Evolutionary conservation across 208 protist genomes (phyloP).

Genomic region (Crithidia thermophila): DNA sequence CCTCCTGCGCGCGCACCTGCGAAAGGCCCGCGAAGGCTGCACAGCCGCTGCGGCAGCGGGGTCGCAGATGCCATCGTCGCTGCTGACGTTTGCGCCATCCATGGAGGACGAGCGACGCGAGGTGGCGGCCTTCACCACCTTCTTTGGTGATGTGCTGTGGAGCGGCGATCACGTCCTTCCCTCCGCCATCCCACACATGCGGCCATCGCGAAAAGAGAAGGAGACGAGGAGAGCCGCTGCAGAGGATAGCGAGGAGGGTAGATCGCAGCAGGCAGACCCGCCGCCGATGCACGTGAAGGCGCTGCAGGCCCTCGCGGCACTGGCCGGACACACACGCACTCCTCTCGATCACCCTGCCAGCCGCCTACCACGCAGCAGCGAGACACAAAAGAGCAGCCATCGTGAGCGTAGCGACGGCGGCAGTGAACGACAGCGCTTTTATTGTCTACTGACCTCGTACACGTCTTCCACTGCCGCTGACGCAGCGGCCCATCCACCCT

Average conservation of each 20-base stretch:
- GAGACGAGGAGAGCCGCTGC: no score
- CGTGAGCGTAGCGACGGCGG: no score
- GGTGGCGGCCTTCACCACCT: constrained; percentile 22
- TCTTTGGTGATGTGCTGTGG: constrained; percentile 27
- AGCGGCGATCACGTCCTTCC: constrained; percentile 10
- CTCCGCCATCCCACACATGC: constrained; percentile 12
- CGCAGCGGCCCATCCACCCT: not conserved
- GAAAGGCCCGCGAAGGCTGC: not conserved
- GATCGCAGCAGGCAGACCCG: no score
- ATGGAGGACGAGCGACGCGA: constrained; percentile 12
- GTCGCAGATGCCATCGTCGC: no score
- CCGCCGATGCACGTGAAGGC: not conserved
- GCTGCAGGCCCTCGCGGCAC: not conserved
- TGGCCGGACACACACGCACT: not conserved
- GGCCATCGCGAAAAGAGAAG: not conserved
- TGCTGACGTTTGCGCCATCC: constrained; percentile 1
- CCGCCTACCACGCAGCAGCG: no score
- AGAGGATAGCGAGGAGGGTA: no score
- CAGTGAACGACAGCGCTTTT: no score
- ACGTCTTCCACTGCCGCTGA: no score
- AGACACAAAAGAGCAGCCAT: not conserved
- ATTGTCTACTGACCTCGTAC: no score
- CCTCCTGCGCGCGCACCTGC: constrained; percentile 13
- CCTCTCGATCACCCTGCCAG: no score
- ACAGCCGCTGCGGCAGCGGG: not conserved